phyloP scores from a whole-genome alignment of 2,329 filamentous ascomycete species.

The Drechslerella stenobrocha region DNA sequence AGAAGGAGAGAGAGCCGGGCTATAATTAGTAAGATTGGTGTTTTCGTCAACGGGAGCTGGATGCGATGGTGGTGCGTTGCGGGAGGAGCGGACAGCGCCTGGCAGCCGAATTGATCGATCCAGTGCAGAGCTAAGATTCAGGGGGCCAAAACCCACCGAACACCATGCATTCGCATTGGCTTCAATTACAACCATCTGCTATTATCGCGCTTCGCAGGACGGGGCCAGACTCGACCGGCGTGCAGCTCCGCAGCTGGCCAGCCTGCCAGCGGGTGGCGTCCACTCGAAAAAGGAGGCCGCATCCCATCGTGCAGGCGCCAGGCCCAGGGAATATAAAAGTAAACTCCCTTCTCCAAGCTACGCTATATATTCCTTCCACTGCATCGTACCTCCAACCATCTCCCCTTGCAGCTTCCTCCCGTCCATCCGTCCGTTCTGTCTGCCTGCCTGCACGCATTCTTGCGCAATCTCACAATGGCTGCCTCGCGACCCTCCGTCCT shows the following conservation, averaged over 20 bases:
- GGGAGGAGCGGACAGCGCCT: slow-evolving; percentile 40
- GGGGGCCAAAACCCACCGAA: slow-evolving; percentile 23
- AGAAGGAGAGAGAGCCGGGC: slow-evolving; percentile 6
- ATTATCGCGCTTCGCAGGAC: slow-evolving; percentile 40
- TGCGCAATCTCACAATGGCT: slow-evolving; percentile 5
- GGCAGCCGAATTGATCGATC: too few relatives aligned
- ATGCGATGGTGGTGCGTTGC: slow-evolving; percentile 33
- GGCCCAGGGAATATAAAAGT: too few relatives aligned
- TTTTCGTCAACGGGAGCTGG: slow-evolving; percentile 20
- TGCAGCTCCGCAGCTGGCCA: too few relatives aligned
- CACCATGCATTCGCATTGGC: too few relatives aligned
- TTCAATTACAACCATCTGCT: slow-evolving; percentile 23
- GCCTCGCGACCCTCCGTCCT: slow-evolving; percentile 35
- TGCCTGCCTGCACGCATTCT: not conserved
- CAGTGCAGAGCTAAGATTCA: slow-evolving; percentile 24
- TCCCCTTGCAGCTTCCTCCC: too few relatives aligned
- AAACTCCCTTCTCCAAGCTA: too few relatives aligned
- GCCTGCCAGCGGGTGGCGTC: not conserved
- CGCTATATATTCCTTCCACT: not conserved
- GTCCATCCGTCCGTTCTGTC: not conserved
- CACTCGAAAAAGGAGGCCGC: slow-evolving; percentile 2
- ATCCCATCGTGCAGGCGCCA: too few relatives aligned
- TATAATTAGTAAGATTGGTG: slow-evolving; percentile 47
- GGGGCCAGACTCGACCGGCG: too few relatives aligned
- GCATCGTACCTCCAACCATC: not conserved